Percentiles rank a stretch among this genome's conserved stretches.
Evolutionary conservation across 441 rosid species (phyloP).

Genomic region (Pelargonium myrrhifolium): DNA sequence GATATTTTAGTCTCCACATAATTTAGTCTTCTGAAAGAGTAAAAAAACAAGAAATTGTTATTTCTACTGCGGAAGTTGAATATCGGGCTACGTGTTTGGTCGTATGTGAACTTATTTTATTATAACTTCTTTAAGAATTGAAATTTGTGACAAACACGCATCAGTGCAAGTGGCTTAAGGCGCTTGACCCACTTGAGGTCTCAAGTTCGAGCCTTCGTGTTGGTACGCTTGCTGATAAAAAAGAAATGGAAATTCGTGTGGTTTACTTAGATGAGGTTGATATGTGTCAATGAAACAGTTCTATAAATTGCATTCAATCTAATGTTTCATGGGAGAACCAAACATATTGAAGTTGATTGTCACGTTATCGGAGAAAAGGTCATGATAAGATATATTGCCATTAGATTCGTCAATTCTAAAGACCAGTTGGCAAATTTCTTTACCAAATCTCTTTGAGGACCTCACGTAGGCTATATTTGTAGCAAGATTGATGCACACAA

Average conservation of each 20-base stretch:
- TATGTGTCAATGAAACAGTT: neutral
- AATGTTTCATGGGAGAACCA: neutral
- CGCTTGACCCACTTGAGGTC: too few relatives aligned
- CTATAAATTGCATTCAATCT: neutral
- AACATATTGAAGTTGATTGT: constrained; percentile 4
- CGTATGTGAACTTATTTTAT: neutral
- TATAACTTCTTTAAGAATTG: neutral
- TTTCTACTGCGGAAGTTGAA: neutral
- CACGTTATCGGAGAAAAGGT: neutral
- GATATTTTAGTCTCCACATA: too few relatives aligned
- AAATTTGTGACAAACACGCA: too few relatives aligned
- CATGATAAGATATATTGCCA: neutral
- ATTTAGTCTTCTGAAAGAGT: neutral
- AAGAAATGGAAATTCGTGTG: too few relatives aligned
- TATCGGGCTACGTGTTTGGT: neutral
- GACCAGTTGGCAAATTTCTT: neutral
- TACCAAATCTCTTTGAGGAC: constrained; percentile 3
- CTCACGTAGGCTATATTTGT: too few relatives aligned
- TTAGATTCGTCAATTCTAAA: neutral
- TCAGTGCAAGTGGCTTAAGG: too few relatives aligned
- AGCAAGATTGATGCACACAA: too few relatives aligned
- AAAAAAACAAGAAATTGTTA: neutral
- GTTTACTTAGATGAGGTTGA: neutral
- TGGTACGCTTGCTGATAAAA: too few relatives aligned
- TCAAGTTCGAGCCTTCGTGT: too few relatives aligned